A percentile compares a stretch with the other conserved stretches of the same genome.
Evolutionary conservation across 2,329 filamentous ascomycete species (phyloP).

Genomic region (Talaromyces atroroseus): DNA sequence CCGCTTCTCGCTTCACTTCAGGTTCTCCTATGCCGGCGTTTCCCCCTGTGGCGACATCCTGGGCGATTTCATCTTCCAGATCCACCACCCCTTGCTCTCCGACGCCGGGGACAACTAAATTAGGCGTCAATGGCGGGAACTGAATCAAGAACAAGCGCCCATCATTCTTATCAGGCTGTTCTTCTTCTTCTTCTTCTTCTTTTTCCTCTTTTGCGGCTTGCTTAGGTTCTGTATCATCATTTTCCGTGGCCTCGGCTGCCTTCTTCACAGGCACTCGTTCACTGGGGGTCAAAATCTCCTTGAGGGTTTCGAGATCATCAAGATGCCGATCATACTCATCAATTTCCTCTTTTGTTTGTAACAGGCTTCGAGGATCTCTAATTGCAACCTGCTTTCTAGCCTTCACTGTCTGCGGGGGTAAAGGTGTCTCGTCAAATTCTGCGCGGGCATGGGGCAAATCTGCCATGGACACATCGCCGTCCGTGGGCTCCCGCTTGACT

Average conservation of each 20-base stretch:
- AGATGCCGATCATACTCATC: slow-evolving; percentile 39
- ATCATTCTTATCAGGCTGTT: slow-evolving; percentile 37
- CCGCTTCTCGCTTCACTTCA: slow-evolving; percentile 29
- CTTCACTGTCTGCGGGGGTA: slow-evolving; percentile 31
- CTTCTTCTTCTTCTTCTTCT: slow-evolving; percentile 18
- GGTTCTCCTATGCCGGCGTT: slow-evolving; percentile 2
- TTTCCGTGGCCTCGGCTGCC: slow-evolving; percentile 10
- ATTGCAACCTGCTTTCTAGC: slow-evolving; percentile 29
- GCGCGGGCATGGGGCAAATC: slow-evolving; percentile 19
- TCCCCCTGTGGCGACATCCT: not conserved
- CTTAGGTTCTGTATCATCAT: slow-evolving; percentile 15
- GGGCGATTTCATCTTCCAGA: slow-evolving; percentile 1
- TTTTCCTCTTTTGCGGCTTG: slow-evolving; percentile 21
- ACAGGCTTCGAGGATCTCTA: slow-evolving; percentile 29
- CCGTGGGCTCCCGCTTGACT: slow-evolving; percentile 52
- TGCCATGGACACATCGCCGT: slow-evolving; percentile 40
- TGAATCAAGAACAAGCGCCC: slow-evolving; percentile 60
- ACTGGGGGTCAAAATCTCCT: slow-evolving; percentile 29
- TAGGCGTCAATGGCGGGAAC: slow-evolving; percentile 58
- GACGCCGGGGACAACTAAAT: slow-evolving; percentile 40
- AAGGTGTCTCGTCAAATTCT: slow-evolving; percentile 20
- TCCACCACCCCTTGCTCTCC: slow-evolving; percentile 10
- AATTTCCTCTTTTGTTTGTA: slow-evolving; percentile 38
- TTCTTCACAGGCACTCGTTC: slow-evolving; percentile 14
- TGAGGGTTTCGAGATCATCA: slow-evolving; percentile 36